Conservation (phyloP, 2,329 filamentous ascomycete species). For the Talaromyces sp. region DNA sequence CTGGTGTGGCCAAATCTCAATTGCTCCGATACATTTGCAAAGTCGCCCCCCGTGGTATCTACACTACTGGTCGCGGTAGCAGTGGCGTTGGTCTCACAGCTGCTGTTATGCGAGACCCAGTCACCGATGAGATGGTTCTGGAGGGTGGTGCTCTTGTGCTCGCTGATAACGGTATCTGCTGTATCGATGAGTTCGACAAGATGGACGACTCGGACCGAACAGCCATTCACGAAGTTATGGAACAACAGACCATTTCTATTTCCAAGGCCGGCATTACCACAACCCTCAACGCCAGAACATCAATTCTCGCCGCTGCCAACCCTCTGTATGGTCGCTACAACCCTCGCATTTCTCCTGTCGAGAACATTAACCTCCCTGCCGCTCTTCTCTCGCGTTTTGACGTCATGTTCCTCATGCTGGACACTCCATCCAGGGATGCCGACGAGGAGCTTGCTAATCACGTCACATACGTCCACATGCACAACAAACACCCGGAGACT, state of each 20-base stretch:
- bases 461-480: slow-evolving; percentile 95
- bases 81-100: slow-evolving; percentile 79
- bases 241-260: slow-evolving; percentile 81
- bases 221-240: slow-evolving; percentile 84
- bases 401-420: slow-evolving; percentile 91
- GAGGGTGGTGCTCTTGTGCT: slow-evolving; percentile 77
- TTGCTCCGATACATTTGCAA: slow-evolving; percentile 98
- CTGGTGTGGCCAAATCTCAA: slow-evolving; percentile 98
- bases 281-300: slow-evolving; percentile 91
- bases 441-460: slow-evolving; percentile 94
- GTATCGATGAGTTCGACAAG: slow-evolving; percentile 56
- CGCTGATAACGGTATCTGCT: slow-evolving; percentile 75
- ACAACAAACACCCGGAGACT: slow-evolving; percentile 87
- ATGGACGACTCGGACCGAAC: slow-evolving; percentile 78
- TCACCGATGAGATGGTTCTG: slow-evolving; percentile 75
- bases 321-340: slow-evolving; percentile 98
- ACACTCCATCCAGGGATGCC: slow-evolving; percentile 83
- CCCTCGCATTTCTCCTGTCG: slow-evolving; percentile 91
- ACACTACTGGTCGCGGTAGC: slow-evolving; percentile 77
- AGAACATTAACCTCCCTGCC: slow-evolving; percentile 99
- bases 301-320: slow-evolving; percentile 93
- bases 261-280: slow-evolving; percentile 94
- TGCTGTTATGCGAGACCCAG: slow-evolving; percentile 76
- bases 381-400: slow-evolving; percentile 96
- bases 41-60: slow-evolving; percentile 88